phyloP scores from a whole-genome alignment of 345 rosid species.

The Brassica incana region DNA sequence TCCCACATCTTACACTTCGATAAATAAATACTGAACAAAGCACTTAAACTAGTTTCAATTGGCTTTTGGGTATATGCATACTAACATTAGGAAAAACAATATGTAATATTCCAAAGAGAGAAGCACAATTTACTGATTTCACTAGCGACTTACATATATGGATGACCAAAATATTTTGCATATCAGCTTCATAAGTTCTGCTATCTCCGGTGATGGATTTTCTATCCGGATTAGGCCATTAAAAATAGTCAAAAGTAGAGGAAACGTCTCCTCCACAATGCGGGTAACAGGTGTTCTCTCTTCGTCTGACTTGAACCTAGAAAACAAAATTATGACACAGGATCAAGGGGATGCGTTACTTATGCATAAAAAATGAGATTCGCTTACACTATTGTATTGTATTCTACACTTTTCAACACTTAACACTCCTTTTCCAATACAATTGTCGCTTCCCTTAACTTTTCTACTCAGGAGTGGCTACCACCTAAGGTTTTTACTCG shows the following conservation, averaged over 20 bases:
- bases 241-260: background rate
- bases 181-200: background rate
- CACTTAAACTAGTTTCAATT: background rate
- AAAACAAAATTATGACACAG: background rate
- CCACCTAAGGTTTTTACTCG: background rate
- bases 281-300: background rate
- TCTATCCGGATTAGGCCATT: background rate
- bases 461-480: slow-evolving; percentile 4
- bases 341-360: background rate
- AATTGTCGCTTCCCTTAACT: background rate
- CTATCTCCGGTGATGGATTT: background rate
- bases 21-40: background rate
- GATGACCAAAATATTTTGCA: background rate
- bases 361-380: background rate
- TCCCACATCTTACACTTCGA: background rate
- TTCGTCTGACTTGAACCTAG: background rate
- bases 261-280: background rate
- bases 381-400: background rate
- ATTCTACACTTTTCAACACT: background rate
- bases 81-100: background rate
- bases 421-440: background rate
- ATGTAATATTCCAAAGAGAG: background rate
- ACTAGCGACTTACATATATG: background rate
- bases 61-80: background rate
- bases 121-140: background rate